Base-by-base conservation (phyloP, 371 early-diverging fungal genomes). In the Parasitella parasitica region DNA sequence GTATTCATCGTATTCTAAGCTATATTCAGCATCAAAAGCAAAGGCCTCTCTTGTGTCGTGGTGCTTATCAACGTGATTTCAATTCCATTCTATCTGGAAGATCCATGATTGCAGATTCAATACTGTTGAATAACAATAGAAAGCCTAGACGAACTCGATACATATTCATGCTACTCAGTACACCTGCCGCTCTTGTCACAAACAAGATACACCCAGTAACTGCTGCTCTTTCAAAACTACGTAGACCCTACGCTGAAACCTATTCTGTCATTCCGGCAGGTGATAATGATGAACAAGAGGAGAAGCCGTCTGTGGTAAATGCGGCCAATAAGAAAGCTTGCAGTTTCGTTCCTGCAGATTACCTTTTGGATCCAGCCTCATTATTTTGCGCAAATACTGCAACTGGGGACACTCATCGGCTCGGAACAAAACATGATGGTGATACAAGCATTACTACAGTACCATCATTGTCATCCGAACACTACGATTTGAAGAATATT, bases 101-200 rank as follows among this genome's bases (percentile, higher is more conserved):
- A 39, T 28, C 8, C 16, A 30, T 51, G 22, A 43, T 43, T 20
- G 24, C 46, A 46, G 59, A 59, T 5, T 49, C 59, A 5, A 37
- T 37, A n/a, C 6, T 56, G 32, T 34, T 37, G 22, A 53, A 53
- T 32, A 39, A 30, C 22, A 63, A 48, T 37, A 57, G 63, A 28
- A 63, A 63, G 2, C 59, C 57, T 3, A 32, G 59, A 34, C 30
- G 66, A 7, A 62, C 61, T 2, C 50, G 73, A 1, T 73, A 73
- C 20, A 54, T 73, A 7, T 59, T 61, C 48, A 73, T 73, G 73
- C 30, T 73, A 6, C 51, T 73, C 9, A 64, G 61, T 35, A 67
- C 66, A 28, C 70, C 70, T n/a, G 49, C 41, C 8, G 34, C 62
- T 16, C 62, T 52, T 35, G 34, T 69, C 8, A 38, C 28, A 16